phyloP scores from a whole-genome alignment of 2,329 filamentous ascomycete genomes.

The Ophiostoma fasciatum region DNA sequence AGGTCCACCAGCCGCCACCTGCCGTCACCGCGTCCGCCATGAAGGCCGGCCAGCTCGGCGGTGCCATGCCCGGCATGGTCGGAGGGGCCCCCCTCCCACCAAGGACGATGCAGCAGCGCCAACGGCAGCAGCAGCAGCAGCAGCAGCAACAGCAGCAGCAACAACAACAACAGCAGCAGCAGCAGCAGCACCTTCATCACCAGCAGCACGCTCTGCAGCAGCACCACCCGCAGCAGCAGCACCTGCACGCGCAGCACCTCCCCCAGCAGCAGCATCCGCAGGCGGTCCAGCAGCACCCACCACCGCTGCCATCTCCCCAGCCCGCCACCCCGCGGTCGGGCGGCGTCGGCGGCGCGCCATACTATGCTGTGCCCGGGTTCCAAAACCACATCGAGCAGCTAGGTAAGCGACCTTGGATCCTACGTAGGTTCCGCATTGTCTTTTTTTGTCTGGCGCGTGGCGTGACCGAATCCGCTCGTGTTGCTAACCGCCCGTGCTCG shows the following conservation, averaged over 20 bases:
- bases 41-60: slow-evolving; percentile 21
- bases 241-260: slow-evolving; percentile 3
- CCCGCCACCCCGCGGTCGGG: slow-evolving; percentile 14
- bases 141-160: slow-evolving; percentile 6
- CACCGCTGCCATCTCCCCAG: slow-evolving; percentile 13
- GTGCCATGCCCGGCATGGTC: slow-evolving; percentile 11
- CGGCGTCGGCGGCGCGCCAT: slow-evolving; percentile 33
- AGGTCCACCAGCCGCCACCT: slow-evolving; percentile 3
- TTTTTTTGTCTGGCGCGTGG: no score
- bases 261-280: slow-evolving; percentile 18
- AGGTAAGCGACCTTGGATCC: no score
- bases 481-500: no score
- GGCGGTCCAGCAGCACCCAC: slow-evolving; percentile 18
- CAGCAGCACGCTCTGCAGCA: slow-evolving; percentile 14
- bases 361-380: slow-evolving; percentile 70
- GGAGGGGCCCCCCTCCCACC: slow-evolving; percentile 7
- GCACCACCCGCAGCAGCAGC: slow-evolving; percentile 4
- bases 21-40: slow-evolving; percentile 14
- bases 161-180: slow-evolving; percentile 17
- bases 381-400: slow-evolving; percentile 92
- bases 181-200: slow-evolving; percentile 25
- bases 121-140: slow-evolving; percentile 5
- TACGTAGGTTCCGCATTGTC: no score
- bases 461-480: no score
- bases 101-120: slow-evolving; percentile 14